A percentile compares a stretch with the other conserved stretches of the same genome.
Conservation (phyloP, 1,139 yeast genomes). For the Zygoascus hellenicus region DNA sequence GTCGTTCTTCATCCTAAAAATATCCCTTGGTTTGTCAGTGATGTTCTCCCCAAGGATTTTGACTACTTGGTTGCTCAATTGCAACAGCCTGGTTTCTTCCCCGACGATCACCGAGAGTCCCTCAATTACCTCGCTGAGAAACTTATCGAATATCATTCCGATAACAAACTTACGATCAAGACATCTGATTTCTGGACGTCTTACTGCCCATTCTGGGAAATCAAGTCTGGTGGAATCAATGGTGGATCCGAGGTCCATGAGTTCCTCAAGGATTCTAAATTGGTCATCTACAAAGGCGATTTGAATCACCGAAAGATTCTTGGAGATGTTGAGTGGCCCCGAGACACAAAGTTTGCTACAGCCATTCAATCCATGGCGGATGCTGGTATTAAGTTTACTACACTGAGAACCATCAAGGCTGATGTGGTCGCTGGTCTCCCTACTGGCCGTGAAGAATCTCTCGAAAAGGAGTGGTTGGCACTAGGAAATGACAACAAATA, state of each 20-base stretch:
- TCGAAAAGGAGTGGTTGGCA: slow-evolving; percentile 50
- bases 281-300: slow-evolving; percentile 90
- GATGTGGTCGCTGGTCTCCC: slow-evolving; percentile 89
- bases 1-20: slow-evolving; percentile 83
- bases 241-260: slow-evolving; percentile 54
- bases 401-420: slow-evolving; percentile 91
- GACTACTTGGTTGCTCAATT: slow-evolving; percentile 55
- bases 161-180: slow-evolving; percentile 50
- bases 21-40: slow-evolving; percentile 97
- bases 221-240: slow-evolving; percentile 50
- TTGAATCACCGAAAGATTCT: slow-evolving; percentile 90
- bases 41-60: slow-evolving; percentile 81
- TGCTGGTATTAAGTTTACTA: slow-evolving; percentile 54
- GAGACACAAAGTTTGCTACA: slow-evolving; percentile 62
- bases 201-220: slow-evolving; percentile 60
- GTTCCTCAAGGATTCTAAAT: slow-evolving; percentile 50
- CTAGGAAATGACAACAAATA: slow-evolving; percentile 57
- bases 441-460: slow-evolving; percentile 61
- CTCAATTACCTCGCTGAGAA: slow-evolving; percentile 45
- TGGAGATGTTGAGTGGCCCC: slow-evolving; percentile 84
- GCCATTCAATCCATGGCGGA: slow-evolving; percentile 68
- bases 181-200: slow-evolving; percentile 86
- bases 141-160: slow-evolving; percentile 43
- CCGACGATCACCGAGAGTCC: slow-evolving; percentile 42
- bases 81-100: slow-evolving; percentile 47